These are phyloP conservation scores for Clarkia xantiana DNA, from an alignment of 345 rosid genomes.

Conservation along the genomic window DNA sequence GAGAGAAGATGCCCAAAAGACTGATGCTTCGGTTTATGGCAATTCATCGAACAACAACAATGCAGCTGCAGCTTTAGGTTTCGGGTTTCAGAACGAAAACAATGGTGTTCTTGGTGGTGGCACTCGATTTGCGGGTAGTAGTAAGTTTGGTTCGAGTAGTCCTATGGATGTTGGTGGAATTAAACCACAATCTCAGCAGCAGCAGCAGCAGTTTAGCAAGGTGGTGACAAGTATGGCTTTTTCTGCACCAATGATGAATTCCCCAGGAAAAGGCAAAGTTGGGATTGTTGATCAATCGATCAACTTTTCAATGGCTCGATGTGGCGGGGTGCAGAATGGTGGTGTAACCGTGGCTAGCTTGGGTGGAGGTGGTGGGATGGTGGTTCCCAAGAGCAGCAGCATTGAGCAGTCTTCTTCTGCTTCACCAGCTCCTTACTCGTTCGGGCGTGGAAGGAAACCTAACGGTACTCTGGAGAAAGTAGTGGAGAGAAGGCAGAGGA, in stretches of 20 bases:
- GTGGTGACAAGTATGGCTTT: slow-evolving; percentile 48
- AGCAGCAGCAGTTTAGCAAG: slow-evolving; percentile 44
- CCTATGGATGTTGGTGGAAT: slow-evolving; percentile 33
- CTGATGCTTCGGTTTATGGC: slow-evolving; percentile 33
- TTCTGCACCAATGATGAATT: slow-evolving; percentile 25
- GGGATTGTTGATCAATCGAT: slow-evolving; percentile 28
- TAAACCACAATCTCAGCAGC: slow-evolving; percentile 24
- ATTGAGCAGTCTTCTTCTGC: slow-evolving; percentile 44
- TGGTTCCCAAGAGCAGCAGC: slow-evolving; percentile 15
- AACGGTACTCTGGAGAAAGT: slow-evolving; percentile 66
- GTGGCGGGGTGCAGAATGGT: neutral
- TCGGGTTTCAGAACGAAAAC: slow-evolving; percentile 39
- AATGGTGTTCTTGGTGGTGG: slow-evolving; percentile 22
- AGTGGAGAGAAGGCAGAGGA: slow-evolving; percentile 84
- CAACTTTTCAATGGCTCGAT: neutral
- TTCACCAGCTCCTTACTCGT: slow-evolving; percentile 70
- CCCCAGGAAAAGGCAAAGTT: slow-evolving; percentile 26
- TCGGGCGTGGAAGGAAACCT: slow-evolving; percentile 60
- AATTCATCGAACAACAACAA: slow-evolving; percentile 14
- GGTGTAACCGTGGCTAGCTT: neutral
- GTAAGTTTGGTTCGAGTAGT: slow-evolving; percentile 26
- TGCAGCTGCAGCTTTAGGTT: slow-evolving; percentile 25
- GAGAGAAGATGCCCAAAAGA: slow-evolving; percentile 49
- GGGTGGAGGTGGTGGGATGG: too few species aligned
- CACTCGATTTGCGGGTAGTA: slow-evolving; percentile 17